Conservation (phyloP, 2,329 filamentous ascomycete species). For the Beauveria asiatica region DNA sequence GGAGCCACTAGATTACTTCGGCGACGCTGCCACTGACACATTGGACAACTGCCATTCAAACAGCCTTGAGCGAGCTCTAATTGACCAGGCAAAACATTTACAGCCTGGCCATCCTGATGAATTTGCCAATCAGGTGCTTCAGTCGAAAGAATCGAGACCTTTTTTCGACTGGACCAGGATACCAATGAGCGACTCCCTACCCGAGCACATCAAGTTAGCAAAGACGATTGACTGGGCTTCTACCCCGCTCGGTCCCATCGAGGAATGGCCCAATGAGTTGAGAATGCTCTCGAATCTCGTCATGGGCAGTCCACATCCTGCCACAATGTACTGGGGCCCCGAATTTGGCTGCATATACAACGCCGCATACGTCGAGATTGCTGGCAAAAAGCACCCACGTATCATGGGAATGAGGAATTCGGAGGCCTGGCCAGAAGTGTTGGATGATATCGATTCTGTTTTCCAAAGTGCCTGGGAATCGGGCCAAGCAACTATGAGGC, state of each 20-base stretch:
- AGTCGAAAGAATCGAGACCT: constrained; percentile 28
- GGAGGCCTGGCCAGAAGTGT: constrained; percentile 66
- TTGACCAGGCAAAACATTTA: not conserved
- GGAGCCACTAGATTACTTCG: constrained; percentile 36
- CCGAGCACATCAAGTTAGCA: constrained; percentile 64
- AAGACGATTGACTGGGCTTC: constrained; percentile 64
- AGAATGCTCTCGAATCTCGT: constrained; percentile 74
- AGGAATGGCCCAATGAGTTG: constrained; percentile 62
- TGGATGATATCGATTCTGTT: constrained; percentile 59
- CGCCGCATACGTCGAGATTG: constrained; percentile 61
- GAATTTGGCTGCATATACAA: constrained; percentile 64
- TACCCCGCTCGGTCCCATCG: constrained; percentile 67
- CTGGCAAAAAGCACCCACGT: constrained; percentile 66
- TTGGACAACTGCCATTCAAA: constrained; percentile 14
- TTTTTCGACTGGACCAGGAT: constrained; percentile 80
- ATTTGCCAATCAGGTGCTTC: constrained; percentile 34
- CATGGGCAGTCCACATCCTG: constrained; percentile 69
- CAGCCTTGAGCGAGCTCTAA: not conserved
- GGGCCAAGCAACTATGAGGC: constrained; percentile 75
- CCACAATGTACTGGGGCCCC: constrained; percentile 71
- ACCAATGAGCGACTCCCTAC: constrained; percentile 52
- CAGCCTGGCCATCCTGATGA: constrained; percentile 30
- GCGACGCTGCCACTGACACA: constrained; percentile 19
- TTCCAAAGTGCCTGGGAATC: constrained; percentile 59
- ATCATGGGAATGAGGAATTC: constrained; percentile 67